phyloP scores from a whole-genome alignment of 78 protist species.

The Emiliania huxleyi region DNA sequence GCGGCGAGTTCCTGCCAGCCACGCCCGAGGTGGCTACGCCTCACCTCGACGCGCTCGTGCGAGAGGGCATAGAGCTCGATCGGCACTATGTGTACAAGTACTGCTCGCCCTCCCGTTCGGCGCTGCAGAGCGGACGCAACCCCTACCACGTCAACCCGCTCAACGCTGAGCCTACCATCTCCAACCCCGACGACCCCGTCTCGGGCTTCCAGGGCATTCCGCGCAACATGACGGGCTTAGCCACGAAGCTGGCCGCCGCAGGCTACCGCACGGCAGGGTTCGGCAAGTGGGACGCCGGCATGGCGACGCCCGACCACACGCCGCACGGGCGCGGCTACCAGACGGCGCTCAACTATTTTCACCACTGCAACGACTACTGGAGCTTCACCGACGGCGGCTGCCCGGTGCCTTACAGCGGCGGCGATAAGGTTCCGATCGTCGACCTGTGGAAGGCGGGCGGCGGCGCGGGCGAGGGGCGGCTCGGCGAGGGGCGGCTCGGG shows the following conservation, averaged over 20 bases:
- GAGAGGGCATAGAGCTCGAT: neutral
- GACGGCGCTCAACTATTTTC: neutral
- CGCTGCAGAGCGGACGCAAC: neutral
- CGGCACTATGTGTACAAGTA: neutral
- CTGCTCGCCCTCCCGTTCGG: neutral
- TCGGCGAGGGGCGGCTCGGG: neutral
- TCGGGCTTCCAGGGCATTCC: slow-evolving; percentile 42
- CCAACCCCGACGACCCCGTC: neutral
- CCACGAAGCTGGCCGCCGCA: neutral
- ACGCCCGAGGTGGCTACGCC: neutral
- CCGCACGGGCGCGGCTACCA: slow-evolving; percentile 40
- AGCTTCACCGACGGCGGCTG: neutral
- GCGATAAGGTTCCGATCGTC: neutral
- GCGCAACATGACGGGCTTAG: slow-evolving; percentile 48
- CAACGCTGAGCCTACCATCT: neutral
- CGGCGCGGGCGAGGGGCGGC: neutral
- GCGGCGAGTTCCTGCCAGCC: neutral
- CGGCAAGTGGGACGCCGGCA: slow-evolving; percentile 50
- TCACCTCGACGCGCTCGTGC: neutral
- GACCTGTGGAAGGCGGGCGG: neutral
- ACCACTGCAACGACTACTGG: slow-evolving; percentile 30
- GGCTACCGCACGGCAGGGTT: slow-evolving; percentile 29
- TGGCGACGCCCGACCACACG: slow-evolving; percentile 58
- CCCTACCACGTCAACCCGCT: slow-evolving; percentile 11
- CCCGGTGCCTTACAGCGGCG: too few relatives aligned